Conservation (phyloP, 352 stramenopile genomes). For the Globisporangium spiculum region DNA sequence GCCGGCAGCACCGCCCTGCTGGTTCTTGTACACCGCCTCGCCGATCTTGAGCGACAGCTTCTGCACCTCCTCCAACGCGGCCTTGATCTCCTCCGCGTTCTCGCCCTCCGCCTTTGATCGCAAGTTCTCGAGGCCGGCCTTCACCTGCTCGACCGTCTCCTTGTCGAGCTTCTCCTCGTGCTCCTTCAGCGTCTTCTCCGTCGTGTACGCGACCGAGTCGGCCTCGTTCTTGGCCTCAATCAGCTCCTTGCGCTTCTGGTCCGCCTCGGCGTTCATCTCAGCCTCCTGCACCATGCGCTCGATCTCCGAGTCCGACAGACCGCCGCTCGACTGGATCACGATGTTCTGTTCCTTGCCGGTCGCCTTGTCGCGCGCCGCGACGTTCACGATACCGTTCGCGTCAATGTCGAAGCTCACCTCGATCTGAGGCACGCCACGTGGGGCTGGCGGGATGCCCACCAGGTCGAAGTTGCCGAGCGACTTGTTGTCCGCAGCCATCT, state of each 20-base stretch:
- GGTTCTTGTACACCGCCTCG: slow-evolving; percentile 95
- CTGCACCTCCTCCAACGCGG: slow-evolving; percentile 91
- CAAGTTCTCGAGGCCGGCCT: slow-evolving; percentile 91
- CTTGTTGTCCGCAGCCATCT: slow-evolving; percentile 86
- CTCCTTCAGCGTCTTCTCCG: slow-evolving; percentile 94
- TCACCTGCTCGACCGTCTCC: slow-evolving; percentile 90
- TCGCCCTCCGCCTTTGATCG: slow-evolving; percentile 85
- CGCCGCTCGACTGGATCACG: slow-evolving; percentile 94
- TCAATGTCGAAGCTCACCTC: slow-evolving; percentile 81
- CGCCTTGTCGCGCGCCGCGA: slow-evolving; percentile 62
- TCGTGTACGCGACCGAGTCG: slow-evolving; percentile 95
- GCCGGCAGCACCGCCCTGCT: slow-evolving; percentile 51
- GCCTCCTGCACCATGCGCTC: slow-evolving; percentile 91
- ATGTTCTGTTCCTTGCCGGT: slow-evolving; percentile 94
- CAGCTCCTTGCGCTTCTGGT: slow-evolving; percentile 64
- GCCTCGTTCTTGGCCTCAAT: slow-evolving; percentile 89
- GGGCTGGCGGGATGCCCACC: slow-evolving; percentile 54
- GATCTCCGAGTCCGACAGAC: slow-evolving; percentile 90
- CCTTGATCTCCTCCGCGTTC: slow-evolving; percentile 92
- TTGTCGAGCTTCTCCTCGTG: slow-evolving; percentile 95
- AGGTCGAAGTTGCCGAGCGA: slow-evolving; percentile 68
- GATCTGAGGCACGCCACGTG: slow-evolving; percentile 66
- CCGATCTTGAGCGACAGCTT: slow-evolving; percentile 97
- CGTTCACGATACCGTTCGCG: slow-evolving; percentile 85
- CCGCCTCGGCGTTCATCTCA: slow-evolving; percentile 84